phyloP scores from a whole-genome alignment of 2,329 filamentous ascomycete genomes.

The Zymoseptoria ardabiliae region DNA sequence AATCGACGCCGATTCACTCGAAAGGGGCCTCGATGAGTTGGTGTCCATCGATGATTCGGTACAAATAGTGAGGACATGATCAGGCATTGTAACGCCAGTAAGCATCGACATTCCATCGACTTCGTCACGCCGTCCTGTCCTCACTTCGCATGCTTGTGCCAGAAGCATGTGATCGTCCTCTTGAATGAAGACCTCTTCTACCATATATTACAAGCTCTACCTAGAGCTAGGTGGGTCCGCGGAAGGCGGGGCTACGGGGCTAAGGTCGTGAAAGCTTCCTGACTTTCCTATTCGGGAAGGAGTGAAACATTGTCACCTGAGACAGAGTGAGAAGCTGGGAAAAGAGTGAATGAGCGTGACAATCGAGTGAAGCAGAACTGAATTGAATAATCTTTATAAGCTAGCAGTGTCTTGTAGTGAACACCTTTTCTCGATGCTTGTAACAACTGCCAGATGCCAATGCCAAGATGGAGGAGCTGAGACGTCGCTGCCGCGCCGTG shows the following conservation, averaged over 20 bases:
- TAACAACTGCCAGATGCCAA: neutral
- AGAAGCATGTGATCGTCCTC: neutral
- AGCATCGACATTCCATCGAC: neutral
- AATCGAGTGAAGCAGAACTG: neutral
- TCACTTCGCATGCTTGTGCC: neutral
- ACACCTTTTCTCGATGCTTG: neutral
- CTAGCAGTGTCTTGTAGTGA: neutral
- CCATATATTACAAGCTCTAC: too few species aligned
- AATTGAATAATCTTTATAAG: neutral
- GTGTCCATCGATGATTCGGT: conserved; percentile 1
- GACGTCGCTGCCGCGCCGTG: neutral
- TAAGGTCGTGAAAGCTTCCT: too few species aligned
- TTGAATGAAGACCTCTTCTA: too few species aligned
- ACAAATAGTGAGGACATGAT: neutral
- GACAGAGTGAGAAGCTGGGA: neutral
- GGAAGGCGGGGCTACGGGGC: neutral
- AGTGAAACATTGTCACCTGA: neutral
- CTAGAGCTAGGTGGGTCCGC: too few species aligned
- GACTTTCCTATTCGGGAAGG: neutral
- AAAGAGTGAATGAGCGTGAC: neutral
- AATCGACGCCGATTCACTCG: conserved; percentile 2
- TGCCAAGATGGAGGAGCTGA: neutral
- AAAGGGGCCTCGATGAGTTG: conserved; percentile 3
- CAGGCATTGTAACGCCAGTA: neutral
- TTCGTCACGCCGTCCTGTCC: neutral